phyloP scores from a whole-genome alignment of 345 rosid species.

The Gossypium australe region DNA sequence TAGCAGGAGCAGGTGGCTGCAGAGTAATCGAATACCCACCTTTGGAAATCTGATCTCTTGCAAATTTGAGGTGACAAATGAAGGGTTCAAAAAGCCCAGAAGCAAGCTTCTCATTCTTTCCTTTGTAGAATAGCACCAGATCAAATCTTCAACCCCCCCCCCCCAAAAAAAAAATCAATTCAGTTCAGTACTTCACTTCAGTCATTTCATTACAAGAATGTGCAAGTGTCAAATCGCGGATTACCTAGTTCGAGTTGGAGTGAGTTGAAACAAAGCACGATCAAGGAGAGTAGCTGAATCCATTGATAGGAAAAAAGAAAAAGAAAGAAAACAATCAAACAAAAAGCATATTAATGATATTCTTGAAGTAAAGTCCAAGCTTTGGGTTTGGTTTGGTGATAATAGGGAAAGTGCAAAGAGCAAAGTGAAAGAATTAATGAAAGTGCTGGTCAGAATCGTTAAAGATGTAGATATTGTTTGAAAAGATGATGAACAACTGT shows the following conservation, averaged over 20 bases:
- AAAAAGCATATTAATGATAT: neutral
- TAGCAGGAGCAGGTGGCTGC: slow-evolving; percentile 42
- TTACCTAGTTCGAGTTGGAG: slow-evolving; percentile 90
- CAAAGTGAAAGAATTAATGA: neutral
- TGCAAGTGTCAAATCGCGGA: neutral
- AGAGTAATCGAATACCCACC: slow-evolving; percentile 85
- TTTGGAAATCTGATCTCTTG: slow-evolving; percentile 71
- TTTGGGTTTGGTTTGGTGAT: neutral
- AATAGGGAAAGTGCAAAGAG: neutral
- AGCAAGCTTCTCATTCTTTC: slow-evolving; percentile 71
- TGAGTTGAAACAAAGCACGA: slow-evolving; percentile 77
- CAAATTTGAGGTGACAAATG: slow-evolving; percentile 66
- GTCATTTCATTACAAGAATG: neutral
- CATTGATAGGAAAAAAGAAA: slow-evolving; percentile 27
- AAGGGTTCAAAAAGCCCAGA: slow-evolving; percentile 81
- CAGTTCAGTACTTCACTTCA: neutral
- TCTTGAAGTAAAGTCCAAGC: slow-evolving; percentile 6
- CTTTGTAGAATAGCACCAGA: slow-evolving; percentile 59
- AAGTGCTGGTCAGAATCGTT: neutral
- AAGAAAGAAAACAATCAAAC: neutral
- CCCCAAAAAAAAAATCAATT: neutral
- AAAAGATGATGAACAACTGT: neutral
- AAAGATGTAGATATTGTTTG: neutral
- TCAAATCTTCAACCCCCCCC: slow-evolving; percentile 45
- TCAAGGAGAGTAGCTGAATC: slow-evolving; percentile 53